phyloP scores from a whole-genome alignment of 257 asterid genomes.

The Scutellaria baicalensis region DNA sequence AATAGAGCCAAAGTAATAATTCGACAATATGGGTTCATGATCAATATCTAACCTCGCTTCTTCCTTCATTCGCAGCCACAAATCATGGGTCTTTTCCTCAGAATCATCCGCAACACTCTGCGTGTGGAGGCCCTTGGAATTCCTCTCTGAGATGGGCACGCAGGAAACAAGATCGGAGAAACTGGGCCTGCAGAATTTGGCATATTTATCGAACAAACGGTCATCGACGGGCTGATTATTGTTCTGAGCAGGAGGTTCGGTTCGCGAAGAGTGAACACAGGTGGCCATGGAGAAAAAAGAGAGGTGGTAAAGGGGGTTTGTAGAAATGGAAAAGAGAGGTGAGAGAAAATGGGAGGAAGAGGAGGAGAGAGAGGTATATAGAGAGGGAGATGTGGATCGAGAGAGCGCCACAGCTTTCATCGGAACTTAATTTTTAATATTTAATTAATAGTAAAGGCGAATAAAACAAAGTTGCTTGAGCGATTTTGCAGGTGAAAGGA shows the following conservation, averaged over 20 bases:
- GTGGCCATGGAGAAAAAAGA: conserved; percentile 26
- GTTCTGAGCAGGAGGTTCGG: conserved; percentile 15
- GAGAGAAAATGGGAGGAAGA: conserved; percentile 8
- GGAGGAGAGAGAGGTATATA: conserved; percentile 10
- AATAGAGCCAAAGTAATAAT: conserved; percentile 27
- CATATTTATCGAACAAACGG: neutral
- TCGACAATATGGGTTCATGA: conserved; percentile 32
- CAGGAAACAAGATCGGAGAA: conserved; percentile 17
- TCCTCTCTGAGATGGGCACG: neutral
- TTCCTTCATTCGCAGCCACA: conserved; percentile 36
- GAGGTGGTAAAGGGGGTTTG: neutral
- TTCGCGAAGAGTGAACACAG: conserved; percentile 30
- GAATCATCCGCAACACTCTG: neutral
- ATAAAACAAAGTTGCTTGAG: neutral
- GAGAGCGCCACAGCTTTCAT: conserved; percentile 15
- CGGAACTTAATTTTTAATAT: neutral
- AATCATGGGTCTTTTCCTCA: conserved; percentile 13
- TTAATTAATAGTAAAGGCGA: neutral
- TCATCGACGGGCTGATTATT: conserved; percentile 20
- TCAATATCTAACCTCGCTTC: conserved; percentile 40
- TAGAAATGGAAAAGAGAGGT: conserved; percentile 21
- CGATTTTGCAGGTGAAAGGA: conserved; percentile 3
- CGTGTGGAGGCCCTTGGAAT: neutral
- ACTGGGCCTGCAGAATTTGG: conserved; percentile 20
- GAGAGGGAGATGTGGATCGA: conserved; percentile 11